Evolutionary conservation across 1,284 basidiomycete species (phyloP), one percentile per base, ranked within the genome.

Genomic region (Fomitopsis schrenkii): DNA sequence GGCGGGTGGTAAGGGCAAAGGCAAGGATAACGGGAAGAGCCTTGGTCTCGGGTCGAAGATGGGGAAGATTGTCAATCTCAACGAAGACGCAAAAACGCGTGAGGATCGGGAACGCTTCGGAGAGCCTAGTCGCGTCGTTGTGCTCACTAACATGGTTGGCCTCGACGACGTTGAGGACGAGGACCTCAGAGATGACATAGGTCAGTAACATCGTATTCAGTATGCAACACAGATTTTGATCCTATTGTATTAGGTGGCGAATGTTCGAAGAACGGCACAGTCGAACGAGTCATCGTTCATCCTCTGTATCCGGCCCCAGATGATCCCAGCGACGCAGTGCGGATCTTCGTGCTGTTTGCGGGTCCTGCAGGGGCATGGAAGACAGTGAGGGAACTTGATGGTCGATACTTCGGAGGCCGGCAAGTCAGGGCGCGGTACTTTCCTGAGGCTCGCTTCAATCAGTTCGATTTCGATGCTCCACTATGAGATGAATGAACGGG

Each of bases 341-440:
- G 93, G 48, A 88, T 96, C 53, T 96, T 95, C 72, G 88, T 95
- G 7, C 77, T 90, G 54, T 97, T 95, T 68, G 86, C 86, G 0
- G 95, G 95, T 0, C 90, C 94, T 9, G 95, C 85, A 0, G 96
- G 94, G 8, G 96, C 95, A 2, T 98, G 94, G 93, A 94, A 94
- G 74, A 95, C 94, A 0, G 91, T 95, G 1, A 85, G 91, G 54
- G 93, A 95, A 71, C 82, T 98, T 62, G 94, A 97, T 70, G 95
- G 94, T 14, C 81, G 95, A 53, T 96, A 86, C 71, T 97, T 98
- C 71, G 94, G 91, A 10, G 96, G 96, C 0, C 80, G 90, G 63
- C 84, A 83, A 14, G 92, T 97, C 36, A 83, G 88, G 46, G 94
- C 92, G 44, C 81, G 88, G 66, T 97, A 96, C 73, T 96, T 91